These are phyloP conservation scores for Eremochloa ophiuroides DNA, from an alignment of 176 grass and related monocot species.

Conservation along the genomic window DNA sequence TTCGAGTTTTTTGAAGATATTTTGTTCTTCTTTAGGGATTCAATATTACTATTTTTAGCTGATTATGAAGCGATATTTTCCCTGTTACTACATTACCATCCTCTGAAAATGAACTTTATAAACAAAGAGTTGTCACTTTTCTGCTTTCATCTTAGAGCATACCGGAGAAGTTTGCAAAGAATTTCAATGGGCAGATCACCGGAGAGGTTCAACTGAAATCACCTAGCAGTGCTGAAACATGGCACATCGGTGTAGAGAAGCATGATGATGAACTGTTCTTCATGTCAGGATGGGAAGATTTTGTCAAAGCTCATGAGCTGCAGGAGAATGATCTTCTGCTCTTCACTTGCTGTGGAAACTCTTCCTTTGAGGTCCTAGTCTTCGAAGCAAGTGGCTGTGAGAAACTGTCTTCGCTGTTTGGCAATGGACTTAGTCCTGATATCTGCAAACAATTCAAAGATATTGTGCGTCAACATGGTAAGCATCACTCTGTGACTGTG, in stretches of 20 bases:
- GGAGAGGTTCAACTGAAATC: slow-evolving; percentile 28
- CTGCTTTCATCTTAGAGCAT: slow-evolving; percentile 25
- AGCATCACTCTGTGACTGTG: neutral
- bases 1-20: neutral
- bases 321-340: slow-evolving; percentile 46
- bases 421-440: neutral
- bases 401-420: slow-evolving; percentile 31
- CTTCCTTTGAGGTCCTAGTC: slow-evolving; percentile 44
- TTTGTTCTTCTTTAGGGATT: neutral
- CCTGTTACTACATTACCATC: neutral
- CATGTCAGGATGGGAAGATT: slow-evolving; percentile 45
- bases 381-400: slow-evolving; percentile 41
- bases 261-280: slow-evolving; percentile 15
- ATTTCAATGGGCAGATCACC: slow-evolving; percentile 31
- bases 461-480: neutral
- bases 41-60: neutral
- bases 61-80: neutral
- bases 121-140: neutral
- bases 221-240: slow-evolving; percentile 25
- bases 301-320: slow-evolving; percentile 42
- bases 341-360: slow-evolving; percentile 33
- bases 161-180: slow-evolving; percentile 39
- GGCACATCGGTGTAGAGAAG: slow-evolving; percentile 15
- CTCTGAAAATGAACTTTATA: neutral
- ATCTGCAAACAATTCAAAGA: neutral